Evolutionary conservation across 345 rosid species (phyloP), one percentile per base, ranked within the genome.

Genomic region (Euphorbia peplus): DNA sequence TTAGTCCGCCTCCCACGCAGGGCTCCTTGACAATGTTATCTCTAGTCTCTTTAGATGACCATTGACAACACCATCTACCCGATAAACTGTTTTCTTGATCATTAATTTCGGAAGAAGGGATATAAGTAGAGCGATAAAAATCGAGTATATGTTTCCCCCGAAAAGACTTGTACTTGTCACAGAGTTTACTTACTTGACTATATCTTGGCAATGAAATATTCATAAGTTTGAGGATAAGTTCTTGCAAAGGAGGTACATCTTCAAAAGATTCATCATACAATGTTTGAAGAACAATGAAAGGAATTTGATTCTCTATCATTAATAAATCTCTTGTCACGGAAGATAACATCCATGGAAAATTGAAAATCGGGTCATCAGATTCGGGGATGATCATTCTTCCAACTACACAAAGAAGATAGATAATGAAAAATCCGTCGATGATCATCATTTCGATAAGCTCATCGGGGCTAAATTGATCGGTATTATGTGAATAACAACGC

Each of bases 281-380:
- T 29, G 76, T 21, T 25, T 78, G 63, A 66, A 88, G 87, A 62
- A 85, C 78, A 53, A 82, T 56, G 70, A 63, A 82, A 30, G 92
- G 90, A 32, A 87, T 79, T 71, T 88, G 90, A 29, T 88, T 88
- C 77, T 88, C 93, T 3, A 88, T 63, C 60, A 73, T 72, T 14
- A 88, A 83, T 26, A 88, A 72, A 70, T 85, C 93, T 0, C 83
- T 66, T 61, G 73, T 73, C 10, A 88, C 42, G 2, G 70, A 81
- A 0, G 80, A 79, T 12, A 82, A 74, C 13, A 88, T 61, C 90
- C 90, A 84, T 18, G 84, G 63, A 76, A 84, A 73, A 14, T 73
- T 76, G 73, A 84, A 75, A 5, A 84, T 66, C 0, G 90, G 90
- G 41, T 88, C 93, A 30, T 82, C 81, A 6, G 18, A 37, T 62